These are phyloP conservation scores for Colletotrichum sp. DNA, from an alignment of 2,329 filamentous ascomycete species.

Conservation along the genomic window DNA sequence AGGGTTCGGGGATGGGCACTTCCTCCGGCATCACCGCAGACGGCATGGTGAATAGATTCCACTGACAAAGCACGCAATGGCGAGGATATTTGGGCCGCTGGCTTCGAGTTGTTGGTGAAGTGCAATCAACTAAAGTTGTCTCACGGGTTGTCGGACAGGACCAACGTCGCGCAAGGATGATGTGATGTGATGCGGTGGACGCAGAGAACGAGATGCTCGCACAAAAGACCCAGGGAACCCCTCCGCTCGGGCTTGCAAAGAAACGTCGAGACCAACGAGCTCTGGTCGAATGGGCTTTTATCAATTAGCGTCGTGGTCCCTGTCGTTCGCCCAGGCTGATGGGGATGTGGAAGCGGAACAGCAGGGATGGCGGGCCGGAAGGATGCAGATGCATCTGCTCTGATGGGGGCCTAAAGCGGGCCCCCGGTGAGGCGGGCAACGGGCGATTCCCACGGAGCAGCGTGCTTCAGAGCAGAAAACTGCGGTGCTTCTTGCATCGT, in stretches of 20 bases:
- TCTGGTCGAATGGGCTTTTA: not conserved
- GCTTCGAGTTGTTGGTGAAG: not conserved
- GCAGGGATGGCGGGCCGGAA: not conserved
- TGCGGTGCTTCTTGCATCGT: not conserved
- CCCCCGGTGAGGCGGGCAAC: not conserved
- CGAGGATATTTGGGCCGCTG: not conserved
- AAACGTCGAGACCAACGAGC: not conserved
- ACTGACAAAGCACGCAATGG: not conserved
- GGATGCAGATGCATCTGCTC: not conserved
- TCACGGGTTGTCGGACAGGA: not conserved
- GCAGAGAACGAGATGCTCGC: not conserved
- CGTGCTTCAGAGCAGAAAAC: not conserved
- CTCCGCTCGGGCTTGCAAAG: not conserved
- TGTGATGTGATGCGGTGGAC: not conserved
- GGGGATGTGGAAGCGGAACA: not conserved
- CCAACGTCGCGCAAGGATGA: not conserved
- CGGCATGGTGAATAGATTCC: not conserved
- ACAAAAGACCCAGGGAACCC: not conserved
- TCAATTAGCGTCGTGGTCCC: not conserved
- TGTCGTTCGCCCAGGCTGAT: not conserved
- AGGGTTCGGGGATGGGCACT: conserved; percentile 48
- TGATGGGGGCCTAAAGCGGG: not conserved
- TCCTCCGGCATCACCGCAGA: conserved; percentile 28
- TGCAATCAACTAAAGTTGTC: not conserved
- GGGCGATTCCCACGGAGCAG: not conserved